These are phyloP conservation scores for Rhododendron kiyosumense DNA, from an alignment of 148 eudicot species.

Conservation along the genomic window DNA sequence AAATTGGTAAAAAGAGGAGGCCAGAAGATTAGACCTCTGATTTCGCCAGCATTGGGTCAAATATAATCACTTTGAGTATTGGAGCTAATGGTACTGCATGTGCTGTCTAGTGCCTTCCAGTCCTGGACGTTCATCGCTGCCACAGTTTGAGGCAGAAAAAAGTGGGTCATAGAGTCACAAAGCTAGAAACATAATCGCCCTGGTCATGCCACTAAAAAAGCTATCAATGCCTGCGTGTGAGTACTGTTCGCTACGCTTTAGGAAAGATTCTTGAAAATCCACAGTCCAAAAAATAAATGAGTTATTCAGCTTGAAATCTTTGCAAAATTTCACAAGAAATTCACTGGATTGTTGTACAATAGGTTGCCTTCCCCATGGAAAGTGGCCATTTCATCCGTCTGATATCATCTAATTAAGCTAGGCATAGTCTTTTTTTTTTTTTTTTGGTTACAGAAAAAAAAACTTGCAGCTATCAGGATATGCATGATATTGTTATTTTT, in stretches of 20 bases:
- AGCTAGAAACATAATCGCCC: background rate
- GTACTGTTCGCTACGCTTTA: background rate
- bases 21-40: background rate
- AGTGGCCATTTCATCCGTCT: background rate
- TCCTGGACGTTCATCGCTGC: background rate
- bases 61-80: background rate
- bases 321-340: background rate
- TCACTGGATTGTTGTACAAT: background rate
- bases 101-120: background rate
- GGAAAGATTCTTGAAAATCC: background rate
- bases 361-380: background rate
- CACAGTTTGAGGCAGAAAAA: background rate
- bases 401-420: background rate
- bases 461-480: conserved; percentile 35
- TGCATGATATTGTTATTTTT: no score
- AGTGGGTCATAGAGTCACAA: background rate
- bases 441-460: no score
- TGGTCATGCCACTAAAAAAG: background rate
- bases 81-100: background rate
- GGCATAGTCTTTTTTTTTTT: background rate
- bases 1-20: background rate
- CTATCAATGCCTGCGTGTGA: background rate
- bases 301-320: background rate
- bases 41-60: background rate
- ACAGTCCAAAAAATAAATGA: background rate